Evolutionary conservation across 1,139 yeast genomes (phyloP).

Genomic region (Meyerozyma sp.): DNA sequence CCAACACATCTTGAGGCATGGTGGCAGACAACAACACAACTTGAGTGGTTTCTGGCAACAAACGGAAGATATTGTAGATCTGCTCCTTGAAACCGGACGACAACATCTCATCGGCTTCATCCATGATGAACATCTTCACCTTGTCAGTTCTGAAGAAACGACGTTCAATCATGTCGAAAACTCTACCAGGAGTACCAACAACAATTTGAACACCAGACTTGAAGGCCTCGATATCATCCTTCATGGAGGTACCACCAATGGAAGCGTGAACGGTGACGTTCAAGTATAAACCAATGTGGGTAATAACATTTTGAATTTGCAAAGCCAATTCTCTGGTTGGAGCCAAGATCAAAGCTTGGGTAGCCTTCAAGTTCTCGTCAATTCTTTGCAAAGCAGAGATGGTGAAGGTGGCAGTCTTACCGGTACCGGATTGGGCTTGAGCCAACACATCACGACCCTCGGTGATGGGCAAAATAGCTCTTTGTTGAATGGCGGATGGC

Average conservation of each 20-base stretch:
- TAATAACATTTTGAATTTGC: slow-evolving; percentile 95
- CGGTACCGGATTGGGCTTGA: slow-evolving; percentile 99
- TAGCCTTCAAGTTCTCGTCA: slow-evolving; percentile 68
- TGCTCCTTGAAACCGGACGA: slow-evolving; percentile 96
- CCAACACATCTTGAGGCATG: slow-evolving; percentile 95
- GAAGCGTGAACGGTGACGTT: slow-evolving; percentile 95
- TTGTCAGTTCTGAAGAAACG: slow-evolving; percentile 84
- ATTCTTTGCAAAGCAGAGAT: slow-evolving; percentile 94
- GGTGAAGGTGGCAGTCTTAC: slow-evolving; percentile 99
- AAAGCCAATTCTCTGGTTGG: slow-evolving; percentile 99
- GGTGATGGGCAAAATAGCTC: slow-evolving; percentile 95
- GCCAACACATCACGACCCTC: slow-evolving; percentile 97
- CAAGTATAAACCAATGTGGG: slow-evolving; percentile 91
- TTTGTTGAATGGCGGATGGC: slow-evolving; percentile 97
- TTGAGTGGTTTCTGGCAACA: slow-evolving; percentile 91
- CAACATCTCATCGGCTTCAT: slow-evolving; percentile 99
- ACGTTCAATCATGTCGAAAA: slow-evolving; percentile 94
- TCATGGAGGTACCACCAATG: slow-evolving; percentile 95
- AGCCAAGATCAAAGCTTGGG: slow-evolving; percentile 93
- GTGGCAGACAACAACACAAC: slow-evolving; percentile 96
- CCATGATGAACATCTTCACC: slow-evolving; percentile 95
- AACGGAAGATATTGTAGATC: slow-evolving; percentile 93
- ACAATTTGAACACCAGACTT: slow-evolving; percentile 92
- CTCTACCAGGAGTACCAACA: slow-evolving; percentile 99
- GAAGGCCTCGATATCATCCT: slow-evolving; percentile 89